Evolutionary conservation across 1,284 basidiomycete species (phyloP).

Genomic region (Melanopsichium pennsylvanicum): DNA sequence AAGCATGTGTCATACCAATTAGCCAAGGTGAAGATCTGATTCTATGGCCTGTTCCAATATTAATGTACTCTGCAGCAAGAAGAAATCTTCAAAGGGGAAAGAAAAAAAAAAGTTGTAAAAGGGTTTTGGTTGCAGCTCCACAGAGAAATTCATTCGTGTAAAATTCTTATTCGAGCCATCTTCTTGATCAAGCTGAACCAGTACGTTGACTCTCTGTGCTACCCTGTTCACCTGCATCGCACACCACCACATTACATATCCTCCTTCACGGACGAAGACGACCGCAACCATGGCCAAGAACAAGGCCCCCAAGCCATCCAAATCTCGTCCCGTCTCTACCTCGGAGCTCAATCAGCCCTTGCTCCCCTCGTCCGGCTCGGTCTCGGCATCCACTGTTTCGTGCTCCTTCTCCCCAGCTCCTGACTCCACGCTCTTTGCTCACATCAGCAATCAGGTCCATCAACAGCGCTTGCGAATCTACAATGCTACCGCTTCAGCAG

Average conservation of each 20-base stretch:
- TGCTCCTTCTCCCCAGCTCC: slow-evolving; percentile 71
- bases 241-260: slow-evolving; percentile 7
- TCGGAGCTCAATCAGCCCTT: slow-evolving; percentile 72
- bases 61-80: slow-evolving; percentile 1
- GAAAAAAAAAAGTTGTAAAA: slow-evolving; percentile 23
- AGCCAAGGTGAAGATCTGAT: too few species aligned
- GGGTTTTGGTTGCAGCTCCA: slow-evolving; percentile 13
- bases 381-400: slow-evolving; percentile 37
- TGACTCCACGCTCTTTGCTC: slow-evolving; percentile 72
- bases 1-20: slow-evolving; percentile 32
- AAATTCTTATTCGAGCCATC: too few species aligned
- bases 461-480: slow-evolving; percentile 78
- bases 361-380: slow-evolving; percentile 68
- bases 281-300: slow-evolving; percentile 45
- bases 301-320: slow-evolving; percentile 55
- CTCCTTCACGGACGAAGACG: neutral
- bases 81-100: slow-evolving; percentile 21
- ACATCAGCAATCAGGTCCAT: slow-evolving; percentile 76
- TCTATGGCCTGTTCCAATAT: too few species aligned
- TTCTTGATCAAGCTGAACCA: too few species aligned
- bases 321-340: slow-evolving; percentile 66
- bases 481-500: slow-evolving; percentile 71
- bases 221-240: too few species aligned
- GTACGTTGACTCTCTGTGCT: too few species aligned
- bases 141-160: slow-evolving; percentile 7